Conservation (phyloP, 2,329 filamentous ascomycete species). For the Xylariales sp. region DNA sequence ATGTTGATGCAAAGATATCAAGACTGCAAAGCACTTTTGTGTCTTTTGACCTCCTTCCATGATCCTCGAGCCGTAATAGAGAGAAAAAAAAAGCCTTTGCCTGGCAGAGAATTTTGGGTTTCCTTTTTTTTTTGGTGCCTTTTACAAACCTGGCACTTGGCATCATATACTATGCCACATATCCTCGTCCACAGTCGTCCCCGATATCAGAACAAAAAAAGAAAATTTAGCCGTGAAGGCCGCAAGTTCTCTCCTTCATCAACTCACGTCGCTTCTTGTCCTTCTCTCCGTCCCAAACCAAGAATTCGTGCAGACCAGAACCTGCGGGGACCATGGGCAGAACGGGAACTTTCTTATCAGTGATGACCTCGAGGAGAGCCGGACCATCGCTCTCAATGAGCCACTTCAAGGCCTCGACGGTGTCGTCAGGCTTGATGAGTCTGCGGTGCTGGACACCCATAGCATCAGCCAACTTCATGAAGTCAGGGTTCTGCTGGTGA, state of each 20-base stretch:
- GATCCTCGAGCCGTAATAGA: too few relatives aligned
- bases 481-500: conserved; percentile 93
- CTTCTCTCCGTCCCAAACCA: conserved; percentile 68
- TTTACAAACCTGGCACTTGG: too few relatives aligned
- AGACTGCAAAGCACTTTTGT: background rate
- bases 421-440: conserved; percentile 69
- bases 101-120: too few relatives aligned
- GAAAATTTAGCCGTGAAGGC: conserved; percentile 29
- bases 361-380: conserved; percentile 85
- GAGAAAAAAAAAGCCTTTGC: background rate
- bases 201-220: too few relatives aligned
- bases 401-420: conserved; percentile 78
- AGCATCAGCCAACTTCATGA: conserved; percentile 85
- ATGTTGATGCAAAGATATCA: background rate
- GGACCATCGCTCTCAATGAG: conserved; percentile 87
- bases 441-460: conserved; percentile 80
- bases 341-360: conserved; percentile 90
- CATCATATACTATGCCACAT: too few relatives aligned
- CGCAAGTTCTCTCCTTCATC: conserved; percentile 43
- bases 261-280: conserved; percentile 10
- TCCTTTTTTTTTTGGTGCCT: background rate
- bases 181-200: too few relatives aligned
- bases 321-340: conserved; percentile 94
- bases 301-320: conserved; percentile 84
- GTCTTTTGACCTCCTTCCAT: background rate